These are phyloP conservation scores for Lophiostoma macrostomum DNA, from an alignment of 495 filamentous ascomycete genomes.

Conservation along the genomic window DNA sequence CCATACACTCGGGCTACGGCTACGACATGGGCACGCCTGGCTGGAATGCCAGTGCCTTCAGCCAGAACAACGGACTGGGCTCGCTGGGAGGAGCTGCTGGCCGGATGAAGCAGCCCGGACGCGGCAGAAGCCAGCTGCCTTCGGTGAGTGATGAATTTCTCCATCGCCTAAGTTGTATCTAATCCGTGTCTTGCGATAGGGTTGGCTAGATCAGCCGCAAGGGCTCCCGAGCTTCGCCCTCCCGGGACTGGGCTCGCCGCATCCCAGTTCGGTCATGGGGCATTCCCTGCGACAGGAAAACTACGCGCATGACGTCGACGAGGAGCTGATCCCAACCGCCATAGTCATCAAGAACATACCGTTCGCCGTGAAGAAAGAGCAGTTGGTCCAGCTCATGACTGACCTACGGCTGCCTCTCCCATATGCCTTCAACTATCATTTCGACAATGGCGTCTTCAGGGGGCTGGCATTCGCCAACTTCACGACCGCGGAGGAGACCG, in stretches of 20 bases:
- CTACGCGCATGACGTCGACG: conserved; percentile 58
- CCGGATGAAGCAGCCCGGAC: conserved; percentile 21
- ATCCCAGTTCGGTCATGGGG: conserved; percentile 22
- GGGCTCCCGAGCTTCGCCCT: conserved; percentile 25
- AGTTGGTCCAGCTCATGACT: conserved; percentile 87
- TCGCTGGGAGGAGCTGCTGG: conserved; percentile 26
- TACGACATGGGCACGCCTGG: conserved; percentile 29
- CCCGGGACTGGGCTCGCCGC: conserved; percentile 25
- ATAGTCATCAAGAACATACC: conserved; percentile 99
- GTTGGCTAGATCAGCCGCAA: conserved; percentile 34
- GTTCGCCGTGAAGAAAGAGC: conserved; percentile 96
- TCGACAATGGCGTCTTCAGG: conserved; percentile 96
- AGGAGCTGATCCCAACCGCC: conserved; percentile 93
- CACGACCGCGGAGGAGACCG: conserved; percentile 89
- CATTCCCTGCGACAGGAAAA: conserved; percentile 47
- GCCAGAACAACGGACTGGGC: conserved; percentile 22
- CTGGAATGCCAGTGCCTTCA: conserved; percentile 34
- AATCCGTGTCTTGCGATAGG: conserved; percentile 13
- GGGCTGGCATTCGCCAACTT: conserved; percentile 98
- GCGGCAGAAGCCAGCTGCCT: conserved; percentile 29
- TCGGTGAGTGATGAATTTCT: conserved; percentile 14
- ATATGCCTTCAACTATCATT: conserved; percentile 99
- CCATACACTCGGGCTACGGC: conserved; percentile 28
- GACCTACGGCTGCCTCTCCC: conserved; percentile 85
- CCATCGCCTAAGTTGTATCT: not conserved